Evolutionary conservation across 495 filamentous ascomycete genomes (phyloP), one percentile per base, ranked within the genome.

Genomic region (Haplographium delicatum): DNA sequence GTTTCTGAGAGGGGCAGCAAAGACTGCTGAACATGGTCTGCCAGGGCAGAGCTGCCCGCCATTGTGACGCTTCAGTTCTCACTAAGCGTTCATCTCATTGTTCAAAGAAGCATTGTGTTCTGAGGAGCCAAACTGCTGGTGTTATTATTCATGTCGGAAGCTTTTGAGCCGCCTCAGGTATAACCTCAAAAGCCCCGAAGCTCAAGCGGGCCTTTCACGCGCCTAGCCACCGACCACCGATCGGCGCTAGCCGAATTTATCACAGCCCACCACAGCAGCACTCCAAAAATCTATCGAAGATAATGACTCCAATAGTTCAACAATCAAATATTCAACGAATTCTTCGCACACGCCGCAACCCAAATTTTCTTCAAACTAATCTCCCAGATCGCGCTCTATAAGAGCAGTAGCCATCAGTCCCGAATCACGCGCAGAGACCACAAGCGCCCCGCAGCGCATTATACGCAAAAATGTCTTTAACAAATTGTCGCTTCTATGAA

Each of bases 401-500:
- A n/a, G n/a, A n/a, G n/a, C n/a, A n/a, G n/a, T n/a, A n/a, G n/a
- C n/a, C n/a, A n/a, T n/a, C n/a, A n/a, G n/a, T n/a, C n/a, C n/a
- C n/a, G n/a, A n/a, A n/a, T n/a, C n/a, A n/a, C n/a, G n/a, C 18
- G 18, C 35, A 4, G 16, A 20, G 19, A 22, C 22, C 2, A 34
- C 23, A 19, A 44, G 53, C 57, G 44, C 53, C 53, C n/a, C 50
- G 45, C 31, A 35, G 50, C 53, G 53, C 50, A 57, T 38, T 5
- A 27, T 52, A 22, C 42, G 58, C 60, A 68, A 73, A 59, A 41
- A 98, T 97, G 91, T 98, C 93, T 64, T 82, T 96, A 71, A 96
- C 90, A 64, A 96, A 96, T 76, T 96, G 88, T 72, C 90, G 93
- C 47, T 98, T 94, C 71, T 98, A 98, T 72, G 91, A 96, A 78